These are phyloP conservation scores for Elaphomyces granulatus DNA, from an alignment of 495 filamentous ascomycete species.

Conservation along the genomic window DNA sequence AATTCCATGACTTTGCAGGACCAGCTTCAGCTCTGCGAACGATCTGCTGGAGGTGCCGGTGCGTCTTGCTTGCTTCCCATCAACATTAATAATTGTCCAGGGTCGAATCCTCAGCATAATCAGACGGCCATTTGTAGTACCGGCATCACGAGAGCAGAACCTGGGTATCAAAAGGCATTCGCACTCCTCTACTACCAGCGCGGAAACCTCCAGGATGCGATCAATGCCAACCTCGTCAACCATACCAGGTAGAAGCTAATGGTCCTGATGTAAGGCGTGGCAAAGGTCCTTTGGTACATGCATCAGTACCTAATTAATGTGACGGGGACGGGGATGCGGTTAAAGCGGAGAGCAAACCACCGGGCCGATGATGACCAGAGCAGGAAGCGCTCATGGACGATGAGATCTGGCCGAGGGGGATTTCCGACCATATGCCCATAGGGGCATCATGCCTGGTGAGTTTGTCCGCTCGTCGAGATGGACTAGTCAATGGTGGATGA, in stretches of 20 bases:
- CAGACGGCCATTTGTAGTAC: no score
- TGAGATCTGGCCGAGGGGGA: constrained; percentile 58
- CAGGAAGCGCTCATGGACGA: constrained; percentile 71
- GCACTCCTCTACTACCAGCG: constrained; percentile 89
- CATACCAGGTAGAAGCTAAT: constrained; percentile 77
- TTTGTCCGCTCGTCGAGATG: no score
- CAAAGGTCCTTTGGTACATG: constrained; percentile 73
- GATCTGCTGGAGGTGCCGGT: no score
- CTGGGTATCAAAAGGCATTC: no score
- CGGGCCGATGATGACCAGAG: constrained; percentile 48
- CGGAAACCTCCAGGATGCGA: constrained; percentile 92
- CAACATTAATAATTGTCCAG: no score
- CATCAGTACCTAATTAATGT: constrained; percentile 65
- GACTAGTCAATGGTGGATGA: no score
- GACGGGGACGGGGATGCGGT: constrained; percentile 37
- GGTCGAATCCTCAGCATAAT: no score
- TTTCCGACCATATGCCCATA: constrained; percentile 73
- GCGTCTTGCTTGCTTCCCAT: no score
- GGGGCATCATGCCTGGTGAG: constrained; percentile 92
- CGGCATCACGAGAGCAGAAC: no score
- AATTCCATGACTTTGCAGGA: no score
- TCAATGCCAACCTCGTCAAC: constrained; percentile 97
- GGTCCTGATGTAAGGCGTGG: constrained; percentile 84
- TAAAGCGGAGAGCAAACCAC: constrained; percentile 33
- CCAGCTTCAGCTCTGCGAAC: no score